Base-by-base conservation (phyloP, 345 rosid genomes). In the Eucalyptus grandis region DNA sequence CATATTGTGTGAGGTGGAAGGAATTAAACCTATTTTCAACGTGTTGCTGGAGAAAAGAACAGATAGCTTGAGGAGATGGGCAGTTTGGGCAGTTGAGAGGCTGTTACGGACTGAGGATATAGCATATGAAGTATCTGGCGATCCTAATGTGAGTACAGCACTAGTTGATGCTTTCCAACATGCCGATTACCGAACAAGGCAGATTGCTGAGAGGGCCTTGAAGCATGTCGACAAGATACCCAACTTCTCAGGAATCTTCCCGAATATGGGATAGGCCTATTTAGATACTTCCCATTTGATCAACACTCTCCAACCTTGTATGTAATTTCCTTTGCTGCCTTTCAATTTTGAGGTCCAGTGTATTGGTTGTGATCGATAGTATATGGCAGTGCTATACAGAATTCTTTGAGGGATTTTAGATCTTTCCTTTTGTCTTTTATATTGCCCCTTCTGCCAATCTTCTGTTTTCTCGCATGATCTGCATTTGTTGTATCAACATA, bases 161-260 rank as follows among this genome's bases (percentile, higher is more conserved):
- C 98, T 97, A 53, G 97, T 98, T 26, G 98, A 98, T 50, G 97
- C 99, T 50, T 97, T 97, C 92, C 99, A 98, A 88, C 95, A 96
- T 90, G 99, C 95, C 4, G 98, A 98, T 90, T 96, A 95, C 91
- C 91, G 92, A 88, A 98, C 99, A 5, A 90, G 94, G 50, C 99
- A 98, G 94, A 94, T 95, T 30, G 99, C 99, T 6, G 99, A 98
- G 93, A 95, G 93, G 67, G 99, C 99, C 50, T 92, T 98, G 89
- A 96, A 90, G 92, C 99, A 96, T 82, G 95, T 98, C 1, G 99
- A 98, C 90, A 96, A 94, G 93, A 95, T 98, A 87, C 99, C 99
- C 27, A 96, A 97, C 91, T 98, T 98, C 90, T 97, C 99, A 24
- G 99, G 99, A 62, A 93, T 98, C 91, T 96, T 96, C 91, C 86